Evolutionary conservation across 2,329 filamentous ascomycete species (phyloP).

Genomic region (Colletotrichum salicis): DNA sequence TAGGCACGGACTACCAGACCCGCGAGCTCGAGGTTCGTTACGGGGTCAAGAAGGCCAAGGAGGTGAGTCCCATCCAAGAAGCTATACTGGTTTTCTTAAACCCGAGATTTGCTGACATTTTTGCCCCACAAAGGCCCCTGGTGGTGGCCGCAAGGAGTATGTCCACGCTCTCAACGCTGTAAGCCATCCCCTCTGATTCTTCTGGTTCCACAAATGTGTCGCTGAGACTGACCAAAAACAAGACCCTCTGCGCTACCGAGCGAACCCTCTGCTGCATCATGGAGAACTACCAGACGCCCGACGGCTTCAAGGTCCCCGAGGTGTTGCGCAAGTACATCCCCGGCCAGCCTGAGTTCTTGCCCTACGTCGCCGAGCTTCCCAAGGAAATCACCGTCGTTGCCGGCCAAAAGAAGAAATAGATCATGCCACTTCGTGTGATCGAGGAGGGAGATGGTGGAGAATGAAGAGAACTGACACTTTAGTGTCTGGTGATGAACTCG

Average conservation of each 20-base stretch:
- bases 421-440: constrained; percentile 35
- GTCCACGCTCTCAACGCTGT: constrained; percentile 88
- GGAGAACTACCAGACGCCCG: constrained; percentile 95
- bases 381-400: constrained; percentile 65
- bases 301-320: constrained; percentile 85
- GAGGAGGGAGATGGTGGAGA: constrained; percentile 39
- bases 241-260: constrained; percentile 87
- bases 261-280: constrained; percentile 92
- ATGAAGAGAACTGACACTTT: constrained; percentile 40
- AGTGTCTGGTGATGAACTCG: neutral
- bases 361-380: constrained; percentile 85
- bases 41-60: constrained; percentile 74
- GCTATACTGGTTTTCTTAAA: neutral
- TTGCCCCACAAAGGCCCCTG: constrained; percentile 27
- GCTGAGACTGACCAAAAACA: constrained; percentile 50
- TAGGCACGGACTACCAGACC: constrained; percentile 73
- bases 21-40: constrained; percentile 93
- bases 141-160: constrained; percentile 78
- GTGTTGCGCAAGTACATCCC: constrained; percentile 90
- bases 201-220: neutral
- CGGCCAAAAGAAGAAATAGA: constrained; percentile 42
- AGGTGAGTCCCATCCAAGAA: constrained; percentile 5
- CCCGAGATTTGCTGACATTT: neutral
- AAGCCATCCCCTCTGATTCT: constrained; percentile 56
- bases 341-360: constrained; percentile 87